A percentile compares a stretch with the other conserved stretches of the same genome.
These are phyloP conservation scores for Viola odorata DNA, from an alignment of 345 rosid species.

Conservation along the genomic window DNA sequence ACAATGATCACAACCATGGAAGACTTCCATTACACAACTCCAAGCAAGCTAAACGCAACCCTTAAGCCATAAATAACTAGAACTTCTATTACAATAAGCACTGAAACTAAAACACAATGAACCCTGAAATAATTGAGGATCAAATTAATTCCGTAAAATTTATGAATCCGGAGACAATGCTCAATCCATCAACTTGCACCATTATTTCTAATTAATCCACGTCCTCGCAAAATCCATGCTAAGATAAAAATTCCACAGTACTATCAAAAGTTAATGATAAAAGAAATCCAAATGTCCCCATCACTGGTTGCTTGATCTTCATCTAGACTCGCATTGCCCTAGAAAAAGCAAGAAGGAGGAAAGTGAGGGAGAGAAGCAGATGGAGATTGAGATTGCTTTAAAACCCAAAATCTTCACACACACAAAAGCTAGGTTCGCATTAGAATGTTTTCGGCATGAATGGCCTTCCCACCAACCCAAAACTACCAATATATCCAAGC, in stretches of 20 bases:
- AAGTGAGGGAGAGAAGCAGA: too few relatives aligned
- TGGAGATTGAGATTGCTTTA: not conserved
- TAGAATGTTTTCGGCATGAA: not conserved
- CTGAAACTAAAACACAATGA: too few relatives aligned
- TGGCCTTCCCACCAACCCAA: not conserved
- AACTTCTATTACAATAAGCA: too few relatives aligned
- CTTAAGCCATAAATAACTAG: not conserved
- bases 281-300: not conserved
- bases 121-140: not conserved
- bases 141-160: not conserved
- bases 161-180: conserved; percentile 1
- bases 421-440: not conserved
- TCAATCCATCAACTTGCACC: conserved; percentile 10
- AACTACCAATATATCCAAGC: not conserved
- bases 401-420: not conserved
- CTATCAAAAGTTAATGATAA: not conserved
- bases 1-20: not conserved
- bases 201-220: conserved; percentile 12
- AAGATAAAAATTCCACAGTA: not conserved
- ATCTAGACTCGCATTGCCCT: not conserved
- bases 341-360: not conserved
- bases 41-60: not conserved
- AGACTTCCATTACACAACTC: not conserved
- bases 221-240: conserved; percentile 7
- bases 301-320: not conserved